Conservation (phyloP, 2,329 filamentous ascomycete genomes). For the Ophiostoma perfectum region DNA sequence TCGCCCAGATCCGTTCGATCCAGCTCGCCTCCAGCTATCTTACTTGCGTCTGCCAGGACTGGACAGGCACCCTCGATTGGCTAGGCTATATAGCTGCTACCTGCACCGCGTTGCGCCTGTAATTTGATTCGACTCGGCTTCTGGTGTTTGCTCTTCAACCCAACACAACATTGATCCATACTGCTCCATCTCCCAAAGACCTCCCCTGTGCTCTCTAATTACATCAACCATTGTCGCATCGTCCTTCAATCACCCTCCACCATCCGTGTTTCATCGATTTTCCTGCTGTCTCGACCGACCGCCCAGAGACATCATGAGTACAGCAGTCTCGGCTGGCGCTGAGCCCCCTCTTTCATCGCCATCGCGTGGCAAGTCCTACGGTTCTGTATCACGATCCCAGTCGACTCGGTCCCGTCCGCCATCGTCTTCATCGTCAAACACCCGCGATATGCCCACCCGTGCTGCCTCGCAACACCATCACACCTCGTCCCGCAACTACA, state of each 20-base stretch:
- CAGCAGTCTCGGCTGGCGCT: constrained; percentile 33
- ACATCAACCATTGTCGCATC: background rate
- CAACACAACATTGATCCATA: background rate
- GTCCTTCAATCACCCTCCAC: background rate
- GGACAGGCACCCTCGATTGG: background rate
- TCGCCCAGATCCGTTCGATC: background rate
- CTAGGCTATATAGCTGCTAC: background rate
- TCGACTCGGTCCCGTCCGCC: constrained; percentile 36
- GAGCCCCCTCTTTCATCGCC: constrained; percentile 32
- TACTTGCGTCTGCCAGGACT: background rate
- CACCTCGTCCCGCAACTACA: constrained; percentile 20
- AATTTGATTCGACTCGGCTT: background rate
- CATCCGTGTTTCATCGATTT: background rate
- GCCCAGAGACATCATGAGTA: constrained; percentile 31
- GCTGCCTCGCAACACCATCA: constrained; percentile 30
- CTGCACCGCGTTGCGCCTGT: constrained; percentile 8
- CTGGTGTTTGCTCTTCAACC: background rate
- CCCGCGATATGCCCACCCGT: constrained; percentile 24
- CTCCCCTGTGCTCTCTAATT: background rate
- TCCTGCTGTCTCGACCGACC: background rate
- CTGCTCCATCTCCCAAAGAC: background rate
- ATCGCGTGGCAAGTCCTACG: constrained; percentile 31
- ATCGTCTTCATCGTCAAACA: constrained; percentile 29
- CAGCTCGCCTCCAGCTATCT: background rate
- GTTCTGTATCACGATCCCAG: constrained; percentile 33